phyloP scores from a whole-genome alignment of 352 stramenopile species.

The Pythium biforme region DNA sequence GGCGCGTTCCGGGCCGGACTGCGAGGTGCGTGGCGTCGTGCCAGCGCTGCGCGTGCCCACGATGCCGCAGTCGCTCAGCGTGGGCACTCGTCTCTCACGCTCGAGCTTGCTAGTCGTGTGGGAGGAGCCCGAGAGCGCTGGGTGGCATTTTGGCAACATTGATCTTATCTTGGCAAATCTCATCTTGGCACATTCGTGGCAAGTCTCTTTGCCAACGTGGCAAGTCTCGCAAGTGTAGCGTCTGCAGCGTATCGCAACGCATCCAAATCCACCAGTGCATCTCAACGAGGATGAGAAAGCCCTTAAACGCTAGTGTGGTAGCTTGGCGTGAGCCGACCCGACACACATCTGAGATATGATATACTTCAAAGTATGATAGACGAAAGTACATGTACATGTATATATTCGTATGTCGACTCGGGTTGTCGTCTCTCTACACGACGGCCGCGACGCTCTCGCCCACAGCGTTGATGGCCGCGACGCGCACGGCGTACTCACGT shows the following conservation, averaged over 20 bases:
- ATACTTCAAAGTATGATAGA: no score
- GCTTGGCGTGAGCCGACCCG: no score
- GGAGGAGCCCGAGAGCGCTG: constrained; percentile 72
- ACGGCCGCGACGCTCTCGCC: constrained; percentile 45
- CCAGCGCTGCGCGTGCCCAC: constrained; percentile 49
- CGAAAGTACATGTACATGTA: background rate
- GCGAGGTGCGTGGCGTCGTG: constrained; percentile 24
- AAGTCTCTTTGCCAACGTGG: no score
- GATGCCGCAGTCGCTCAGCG: constrained; percentile 73
- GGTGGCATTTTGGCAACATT: no score
- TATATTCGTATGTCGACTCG: background rate
- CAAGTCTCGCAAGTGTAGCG: no score
- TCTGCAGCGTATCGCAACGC: no score
- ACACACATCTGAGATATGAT: no score
- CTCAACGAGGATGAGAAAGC: no score
- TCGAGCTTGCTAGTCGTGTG: constrained; percentile 67
- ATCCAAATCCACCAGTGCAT: no score
- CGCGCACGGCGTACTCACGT: constrained; percentile 66
- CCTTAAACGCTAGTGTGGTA: no score
- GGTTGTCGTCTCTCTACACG: constrained; percentile 6
- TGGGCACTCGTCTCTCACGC: constrained; percentile 67
- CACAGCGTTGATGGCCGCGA: constrained; percentile 37
- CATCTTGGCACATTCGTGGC: no score
- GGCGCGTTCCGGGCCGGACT: constrained; percentile 60
- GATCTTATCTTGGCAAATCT: no score